These are phyloP conservation scores for Monilinia laxa DNA, from an alignment of 2,329 filamentous ascomycete species.

Conservation along the genomic window DNA sequence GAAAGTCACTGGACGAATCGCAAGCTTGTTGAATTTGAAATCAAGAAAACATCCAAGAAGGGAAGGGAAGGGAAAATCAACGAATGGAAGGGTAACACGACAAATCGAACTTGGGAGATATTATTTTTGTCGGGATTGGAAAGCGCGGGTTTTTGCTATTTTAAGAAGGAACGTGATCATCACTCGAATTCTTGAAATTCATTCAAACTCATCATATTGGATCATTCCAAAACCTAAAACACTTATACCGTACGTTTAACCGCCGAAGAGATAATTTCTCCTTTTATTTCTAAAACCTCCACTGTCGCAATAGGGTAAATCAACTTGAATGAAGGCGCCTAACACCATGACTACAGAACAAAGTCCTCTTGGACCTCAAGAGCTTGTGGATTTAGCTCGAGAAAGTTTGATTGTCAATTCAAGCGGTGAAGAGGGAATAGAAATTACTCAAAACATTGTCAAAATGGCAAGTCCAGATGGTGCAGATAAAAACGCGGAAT, in stretches of 20 bases:
- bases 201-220: constrained; percentile 4
- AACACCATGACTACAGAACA: constrained; percentile 28
- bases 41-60: background rate
- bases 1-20: background rate
- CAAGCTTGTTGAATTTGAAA: background rate
- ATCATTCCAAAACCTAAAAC: background rate
- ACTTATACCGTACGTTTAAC: constrained; percentile 20
- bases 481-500: constrained; percentile 30
- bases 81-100: constrained; percentile 15
- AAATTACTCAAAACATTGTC: constrained; percentile 5
- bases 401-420: constrained; percentile 29
- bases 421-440: background rate
- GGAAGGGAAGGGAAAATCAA: background rate
- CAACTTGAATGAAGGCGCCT: constrained; percentile 24
- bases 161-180: constrained; percentile 12
- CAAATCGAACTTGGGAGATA: background rate
- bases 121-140: background rate
- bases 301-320: constrained; percentile 15
- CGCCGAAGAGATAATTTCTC: constrained; percentile 16
- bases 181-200: background rate
- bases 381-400: constrained; percentile 33
- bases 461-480: constrained; percentile 31
- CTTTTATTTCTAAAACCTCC: constrained; percentile 13
- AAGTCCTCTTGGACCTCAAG: constrained; percentile 29
- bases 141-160: constrained; percentile 6